Base-by-base conservation (phyloP, 495 filamentous ascomycete genomes). In the Podospora australis region DNA sequence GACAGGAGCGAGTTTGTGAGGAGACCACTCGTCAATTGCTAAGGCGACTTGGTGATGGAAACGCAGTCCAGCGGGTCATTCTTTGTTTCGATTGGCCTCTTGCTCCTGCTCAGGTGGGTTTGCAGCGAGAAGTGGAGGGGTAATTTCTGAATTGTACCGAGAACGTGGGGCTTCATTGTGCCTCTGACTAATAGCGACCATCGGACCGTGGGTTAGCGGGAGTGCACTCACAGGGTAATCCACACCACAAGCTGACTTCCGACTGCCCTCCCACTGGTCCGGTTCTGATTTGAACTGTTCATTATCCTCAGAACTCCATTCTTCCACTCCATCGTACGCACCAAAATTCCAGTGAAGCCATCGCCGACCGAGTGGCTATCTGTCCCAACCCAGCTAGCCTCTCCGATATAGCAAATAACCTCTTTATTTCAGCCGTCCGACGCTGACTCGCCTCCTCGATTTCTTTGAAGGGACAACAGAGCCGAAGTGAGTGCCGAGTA, bases 21-120 rank as follows among this genome's bases (percentile, higher is more conserved):
- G 22, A 23, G n/a, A 7, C 11, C 11, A 44, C 10, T 17, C 13
- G 22, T 39, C 46, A 46, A 55, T 64, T 64, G 55, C 49, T 57
- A 57, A 64, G 35, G 46, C 50, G 25, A 34, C 16, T 50, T 56
- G 39, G 58, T 59, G 58, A 59, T 59, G 42, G 29, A 59, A 62
- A 62, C 32, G 13, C 20, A 24, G 21, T 5, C 17, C 22, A 46
- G 47, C 22, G 48, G 43, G 39, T 28, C 13, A 26, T 48, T 45
- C 32, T 52, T 22, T 36, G 34, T 24, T 43, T 4, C 39, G 26
- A 64, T 64, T 62, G 60, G 60, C 8, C 19, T 29, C 34, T 16
- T 44, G 34, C 9, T 21, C 19, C n/a, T n/a, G n/a, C n/a, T n/a
- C n/a, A n/a, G n/a, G n/a, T n/a, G n/a, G n/a, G 50, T 22, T 28